Percentiles rank a stretch among this genome's conserved stretches.
phyloP scores from a whole-genome alignment of 129 eudicot genomes.

The Calendula officinalis region DNA sequence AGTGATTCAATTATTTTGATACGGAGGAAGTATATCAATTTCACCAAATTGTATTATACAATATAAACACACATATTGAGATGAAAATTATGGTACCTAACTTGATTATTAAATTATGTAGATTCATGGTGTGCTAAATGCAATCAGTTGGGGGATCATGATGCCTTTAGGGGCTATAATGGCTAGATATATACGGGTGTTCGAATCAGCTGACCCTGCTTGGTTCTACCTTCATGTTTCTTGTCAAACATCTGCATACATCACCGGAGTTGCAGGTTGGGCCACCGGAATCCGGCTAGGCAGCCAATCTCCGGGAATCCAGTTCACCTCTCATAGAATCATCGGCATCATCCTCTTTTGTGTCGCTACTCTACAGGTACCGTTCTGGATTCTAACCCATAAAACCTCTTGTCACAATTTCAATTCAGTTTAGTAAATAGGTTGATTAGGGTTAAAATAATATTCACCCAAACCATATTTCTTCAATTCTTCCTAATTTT shows the following conservation, averaged over 20 bases:
- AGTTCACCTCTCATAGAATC: conserved; percentile 51
- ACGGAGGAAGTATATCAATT: no score
- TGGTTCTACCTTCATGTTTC: conserved; percentile 79
- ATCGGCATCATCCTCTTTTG: conserved; percentile 63
- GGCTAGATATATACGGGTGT: conserved; percentile 60
- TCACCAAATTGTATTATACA: no score
- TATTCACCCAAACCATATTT: no score
- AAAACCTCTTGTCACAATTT: no score
- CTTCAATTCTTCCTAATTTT: no score
- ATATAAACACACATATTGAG: neutral
- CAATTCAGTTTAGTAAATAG: no score
- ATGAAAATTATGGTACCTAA: neutral
- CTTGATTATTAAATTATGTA: conserved; percentile 18
- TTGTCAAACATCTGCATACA: conserved; percentile 55
- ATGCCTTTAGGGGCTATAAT: conserved; percentile 60
- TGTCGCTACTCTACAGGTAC: conserved; percentile 68
- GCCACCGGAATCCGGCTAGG: conserved; percentile 79
- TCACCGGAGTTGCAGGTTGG: conserved; percentile 70
- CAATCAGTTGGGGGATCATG: conserved; percentile 71
- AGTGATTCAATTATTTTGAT: no score
- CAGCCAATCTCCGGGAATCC: conserved; percentile 47
- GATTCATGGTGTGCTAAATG: conserved; percentile 73
- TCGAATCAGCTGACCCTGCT: conserved; percentile 58
- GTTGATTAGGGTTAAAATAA: no score
- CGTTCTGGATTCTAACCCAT: neutral